A percentile compares a stretch with the other conserved stretches of the same genome.
Conservation (phyloP, 352 stramenopile genomes). For the Pythium utonaiense region DNA sequence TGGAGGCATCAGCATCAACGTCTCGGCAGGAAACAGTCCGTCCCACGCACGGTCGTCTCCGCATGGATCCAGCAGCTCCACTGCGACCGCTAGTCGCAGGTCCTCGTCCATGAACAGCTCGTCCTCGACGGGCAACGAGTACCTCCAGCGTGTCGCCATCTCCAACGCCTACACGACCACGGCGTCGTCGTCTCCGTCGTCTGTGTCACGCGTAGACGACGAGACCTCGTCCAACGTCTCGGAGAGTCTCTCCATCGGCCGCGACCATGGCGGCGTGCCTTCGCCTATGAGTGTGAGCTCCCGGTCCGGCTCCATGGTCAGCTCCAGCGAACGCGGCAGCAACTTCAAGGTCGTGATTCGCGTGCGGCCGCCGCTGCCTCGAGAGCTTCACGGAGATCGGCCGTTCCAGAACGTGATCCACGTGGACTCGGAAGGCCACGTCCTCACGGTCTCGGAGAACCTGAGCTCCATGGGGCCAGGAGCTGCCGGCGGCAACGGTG, state of each 20-base stretch:
- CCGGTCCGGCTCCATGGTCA: constrained; percentile 16
- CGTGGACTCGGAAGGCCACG: constrained; percentile 80
- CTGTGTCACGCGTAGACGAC: constrained; percentile 32
- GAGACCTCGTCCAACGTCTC: constrained; percentile 62
- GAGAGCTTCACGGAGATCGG: constrained; percentile 85
- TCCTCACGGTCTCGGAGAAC: constrained; percentile 89
- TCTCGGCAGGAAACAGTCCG: constrained; percentile 30
- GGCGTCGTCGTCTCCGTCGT: constrained; percentile 24
- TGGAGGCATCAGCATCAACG: constrained; percentile 45
- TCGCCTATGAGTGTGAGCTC: constrained; percentile 37
- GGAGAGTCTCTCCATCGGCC: constrained; percentile 37
- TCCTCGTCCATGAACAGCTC: constrained; percentile 8
- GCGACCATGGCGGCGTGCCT: constrained; percentile 19
- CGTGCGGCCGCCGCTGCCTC: constrained; percentile 81
- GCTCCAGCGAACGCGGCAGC: constrained; percentile 34
- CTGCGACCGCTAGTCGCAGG: constrained; percentile 8
- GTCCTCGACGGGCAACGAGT: constrained; percentile 17
- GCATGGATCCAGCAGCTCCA: constrained; percentile 20
- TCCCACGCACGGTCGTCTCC: constrained; percentile 18
- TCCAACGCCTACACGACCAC: constrained; percentile 45
- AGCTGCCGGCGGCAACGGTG: constrained; percentile 11
- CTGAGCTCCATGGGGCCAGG: constrained; percentile 34
- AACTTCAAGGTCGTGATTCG: constrained; percentile 94
- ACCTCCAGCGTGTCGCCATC: constrained; percentile 61
- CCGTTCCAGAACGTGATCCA: constrained; percentile 90